These are phyloP conservation scores for Zygotorulaspora chibaensis DNA, from an alignment of 805 yeast genomes.

Conservation along the genomic window DNA sequence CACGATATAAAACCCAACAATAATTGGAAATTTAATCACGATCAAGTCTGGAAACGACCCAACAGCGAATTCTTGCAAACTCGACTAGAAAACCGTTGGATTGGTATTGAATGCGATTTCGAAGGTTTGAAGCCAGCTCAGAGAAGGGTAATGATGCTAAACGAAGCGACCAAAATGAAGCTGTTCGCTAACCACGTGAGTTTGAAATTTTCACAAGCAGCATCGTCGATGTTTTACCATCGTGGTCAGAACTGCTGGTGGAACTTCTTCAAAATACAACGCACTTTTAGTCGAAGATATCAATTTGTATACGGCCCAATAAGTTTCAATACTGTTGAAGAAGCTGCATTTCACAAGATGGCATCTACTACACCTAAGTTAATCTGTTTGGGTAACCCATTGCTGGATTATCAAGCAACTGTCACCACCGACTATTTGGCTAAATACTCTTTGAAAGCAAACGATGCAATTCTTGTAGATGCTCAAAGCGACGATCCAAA, in stretches of 20 bases:
- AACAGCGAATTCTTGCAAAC: not conserved
- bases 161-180: not conserved
- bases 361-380: slow-evolving; percentile 33
- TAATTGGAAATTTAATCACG: too few species aligned
- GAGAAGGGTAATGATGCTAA: slow-evolving; percentile 1
- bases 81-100: not conserved
- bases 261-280: not conserved
- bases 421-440: slow-evolving; percentile 63
- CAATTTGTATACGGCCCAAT: not conserved
- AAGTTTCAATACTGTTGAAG: not conserved
- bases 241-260: not conserved
- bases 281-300: not conserved
- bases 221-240: not conserved
- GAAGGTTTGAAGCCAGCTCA: not conserved
- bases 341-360: slow-evolving; percentile 2
- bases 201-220: slow-evolving; percentile 5
- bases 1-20: not conserved
- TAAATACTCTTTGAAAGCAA: slow-evolving; percentile 80
- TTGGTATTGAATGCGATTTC: not conserved
- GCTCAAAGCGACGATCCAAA: slow-evolving; percentile 66
- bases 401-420: slow-evolving; percentile 80
- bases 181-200: slow-evolving; percentile 3
- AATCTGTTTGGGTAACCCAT: slow-evolving; percentile 89
- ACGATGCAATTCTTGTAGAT: slow-evolving; percentile 80
- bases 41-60: not conserved